Conservation (phyloP, 441 rosid genomes). For the Isatis lusitanica region DNA sequence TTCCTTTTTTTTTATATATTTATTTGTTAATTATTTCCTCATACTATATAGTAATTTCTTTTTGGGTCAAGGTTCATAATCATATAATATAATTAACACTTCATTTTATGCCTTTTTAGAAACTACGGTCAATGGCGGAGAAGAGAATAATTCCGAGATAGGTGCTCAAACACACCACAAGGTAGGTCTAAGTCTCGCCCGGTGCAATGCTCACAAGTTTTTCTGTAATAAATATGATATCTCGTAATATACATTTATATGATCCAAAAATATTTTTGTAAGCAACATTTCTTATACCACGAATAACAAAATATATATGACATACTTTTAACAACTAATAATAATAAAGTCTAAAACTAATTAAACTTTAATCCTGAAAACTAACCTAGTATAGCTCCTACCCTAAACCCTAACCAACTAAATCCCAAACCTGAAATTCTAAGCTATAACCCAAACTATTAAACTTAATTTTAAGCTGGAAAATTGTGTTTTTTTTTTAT, state of each 20-base stretch:
- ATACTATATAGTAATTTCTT: neutral
- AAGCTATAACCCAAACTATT: neutral
- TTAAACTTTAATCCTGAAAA: too few relatives aligned
- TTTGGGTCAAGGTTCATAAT: neutral
- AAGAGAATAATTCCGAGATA: constrained; percentile 7
- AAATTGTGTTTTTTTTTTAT: neutral
- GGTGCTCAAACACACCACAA: constrained; percentile 27
- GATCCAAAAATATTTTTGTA: neutral
- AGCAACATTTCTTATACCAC: too few relatives aligned
- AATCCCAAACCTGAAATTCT: too few relatives aligned
- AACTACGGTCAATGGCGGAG: constrained; percentile 24
- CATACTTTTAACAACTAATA: too few relatives aligned
- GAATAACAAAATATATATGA: too few relatives aligned
- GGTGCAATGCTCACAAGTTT: neutral
- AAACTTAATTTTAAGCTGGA: too few relatives aligned
- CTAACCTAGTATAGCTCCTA: too few relatives aligned
- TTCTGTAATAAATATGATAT: neutral
- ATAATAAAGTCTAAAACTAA: too few relatives aligned
- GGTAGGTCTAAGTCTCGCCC: constrained; percentile 12
- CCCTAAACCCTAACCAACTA: too few relatives aligned
- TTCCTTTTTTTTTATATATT: neutral
- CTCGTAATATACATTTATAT: neutral
- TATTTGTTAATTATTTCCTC: neutral
- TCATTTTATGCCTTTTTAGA: neutral
- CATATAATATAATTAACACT: neutral